A percentile compares a stretch with the other conserved stretches of the same genome.
Evolutionary conservation across 2,329 filamentous ascomycete genomes (phyloP).

Genomic region (Dactylonectria estremocensis): DNA sequence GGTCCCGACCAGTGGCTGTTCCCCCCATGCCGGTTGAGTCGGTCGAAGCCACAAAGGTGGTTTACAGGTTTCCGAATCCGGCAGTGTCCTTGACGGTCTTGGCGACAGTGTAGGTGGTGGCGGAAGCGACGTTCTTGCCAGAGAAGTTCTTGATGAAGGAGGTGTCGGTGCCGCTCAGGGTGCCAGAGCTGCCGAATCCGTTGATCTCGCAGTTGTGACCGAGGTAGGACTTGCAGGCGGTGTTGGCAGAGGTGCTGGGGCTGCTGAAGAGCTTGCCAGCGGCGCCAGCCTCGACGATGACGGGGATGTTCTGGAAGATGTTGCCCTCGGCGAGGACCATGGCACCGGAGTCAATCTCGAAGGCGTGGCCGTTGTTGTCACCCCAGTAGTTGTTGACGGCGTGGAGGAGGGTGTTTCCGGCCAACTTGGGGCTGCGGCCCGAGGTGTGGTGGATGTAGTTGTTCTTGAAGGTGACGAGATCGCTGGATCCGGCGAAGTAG

Average conservation of each 20-base stretch:
- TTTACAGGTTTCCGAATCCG: slow-evolving; percentile 62
- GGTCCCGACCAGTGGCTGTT: slow-evolving; percentile 5
- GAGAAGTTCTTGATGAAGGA: slow-evolving; percentile 65
- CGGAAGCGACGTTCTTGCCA: slow-evolving; percentile 67
- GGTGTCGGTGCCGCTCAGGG: slow-evolving; percentile 59
- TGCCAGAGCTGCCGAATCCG: slow-evolving; percentile 59
- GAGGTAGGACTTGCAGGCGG: slow-evolving; percentile 60
- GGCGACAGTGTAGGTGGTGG: slow-evolving; percentile 53
- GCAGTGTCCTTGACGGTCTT: slow-evolving; percentile 57
- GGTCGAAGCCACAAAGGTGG: not conserved
- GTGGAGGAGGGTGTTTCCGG: slow-evolving; percentile 70
- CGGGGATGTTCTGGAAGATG: slow-evolving; percentile 68
- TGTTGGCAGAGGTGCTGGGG: slow-evolving; percentile 53
- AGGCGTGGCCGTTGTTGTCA: slow-evolving; percentile 69
- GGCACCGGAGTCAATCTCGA: slow-evolving; percentile 63
- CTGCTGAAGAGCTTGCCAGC: slow-evolving; percentile 54
- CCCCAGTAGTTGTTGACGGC: slow-evolving; percentile 76
- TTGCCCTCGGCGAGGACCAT: slow-evolving; percentile 71
- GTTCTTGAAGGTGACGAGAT: slow-evolving; percentile 70
- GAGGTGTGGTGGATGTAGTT: slow-evolving; percentile 74
- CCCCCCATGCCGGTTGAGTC: not conserved
- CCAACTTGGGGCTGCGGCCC: slow-evolving; percentile 71
- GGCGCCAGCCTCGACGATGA: slow-evolving; percentile 55
- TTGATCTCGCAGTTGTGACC: slow-evolving; percentile 68
- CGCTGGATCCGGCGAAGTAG: slow-evolving; percentile 70